Percentiles rank a stretch among this genome's conserved stretches.
Evolutionary conservation across 805 yeast genomes (phyloP).

Genomic region (Cyberlindnera sargentensis): DNA sequence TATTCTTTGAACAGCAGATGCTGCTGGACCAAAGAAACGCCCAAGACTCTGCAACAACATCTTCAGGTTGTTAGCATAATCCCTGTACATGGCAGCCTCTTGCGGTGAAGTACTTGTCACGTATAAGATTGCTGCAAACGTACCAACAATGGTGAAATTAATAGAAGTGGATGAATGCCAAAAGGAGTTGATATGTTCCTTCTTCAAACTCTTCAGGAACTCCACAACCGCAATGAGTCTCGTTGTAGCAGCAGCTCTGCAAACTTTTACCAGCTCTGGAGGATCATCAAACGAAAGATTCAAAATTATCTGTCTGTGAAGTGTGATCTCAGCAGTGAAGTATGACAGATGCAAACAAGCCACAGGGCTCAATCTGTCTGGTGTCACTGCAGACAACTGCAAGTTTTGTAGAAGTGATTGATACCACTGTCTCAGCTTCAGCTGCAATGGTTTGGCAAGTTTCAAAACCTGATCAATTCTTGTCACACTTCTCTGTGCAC

Average conservation of each 20-base stretch:
- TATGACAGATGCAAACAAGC: constrained; percentile 80
- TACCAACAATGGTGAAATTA: constrained; percentile 76
- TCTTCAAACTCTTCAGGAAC: constrained; percentile 52
- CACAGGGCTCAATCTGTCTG: constrained; percentile 60
- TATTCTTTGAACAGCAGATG: constrained; percentile 63
- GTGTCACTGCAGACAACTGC: constrained; percentile 52
- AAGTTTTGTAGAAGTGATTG: constrained; percentile 59
- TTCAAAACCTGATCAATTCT: constrained; percentile 63
- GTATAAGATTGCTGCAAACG: constrained; percentile 77
- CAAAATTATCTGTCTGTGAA: constrained; percentile 72
- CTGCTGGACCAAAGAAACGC: constrained; percentile 70
- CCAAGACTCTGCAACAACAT: constrained; percentile 70
- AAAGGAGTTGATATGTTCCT: constrained; percentile 80
- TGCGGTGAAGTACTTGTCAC: constrained; percentile 57
- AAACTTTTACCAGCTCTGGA: constrained; percentile 51
- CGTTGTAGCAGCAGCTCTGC: constrained; percentile 81
- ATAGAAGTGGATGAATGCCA: constrained; percentile 84
- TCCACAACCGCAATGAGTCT: constrained; percentile 64
- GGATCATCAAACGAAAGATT: constrained; percentile 40
- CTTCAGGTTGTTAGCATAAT: constrained; percentile 67
- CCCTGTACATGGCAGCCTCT: constrained; percentile 58
- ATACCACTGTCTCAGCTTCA: constrained; percentile 68
- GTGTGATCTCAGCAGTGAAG: constrained; percentile 81
- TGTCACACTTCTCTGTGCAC: constrained; percentile 47
- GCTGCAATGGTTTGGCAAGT: constrained; percentile 75